Evolutionary conservation across 805 yeast genomes (phyloP), one percentile per base, ranked within the genome.

Genomic region (Grigorovia transvaalensis): DNA sequence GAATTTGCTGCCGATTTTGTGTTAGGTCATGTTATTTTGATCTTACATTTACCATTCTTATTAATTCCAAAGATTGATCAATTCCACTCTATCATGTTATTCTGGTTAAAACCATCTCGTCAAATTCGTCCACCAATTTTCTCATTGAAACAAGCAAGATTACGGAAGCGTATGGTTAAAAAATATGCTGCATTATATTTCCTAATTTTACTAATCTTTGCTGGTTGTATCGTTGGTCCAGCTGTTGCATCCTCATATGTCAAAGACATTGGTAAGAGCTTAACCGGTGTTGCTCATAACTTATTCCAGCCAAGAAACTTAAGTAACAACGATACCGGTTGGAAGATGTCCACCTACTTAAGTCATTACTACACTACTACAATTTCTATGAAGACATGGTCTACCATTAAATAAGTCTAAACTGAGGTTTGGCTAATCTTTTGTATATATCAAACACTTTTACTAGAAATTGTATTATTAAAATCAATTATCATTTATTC

Each of bases 101-200:
- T 93, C 84, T 93, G 99, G 99, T 84, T 95, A 74, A 87, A 88
- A 70, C 99, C 99, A 53, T 77, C 93, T 56, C 84, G 95, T 74
- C 96, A 89, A 75, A 90, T 93, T 66, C 86, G 98, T 73, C 97
- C 97, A 56, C 98, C 99, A 63, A 89, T 93, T 68, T 90, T 88
- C 74, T 88, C 98, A 18, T 76, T 91, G 74, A 93, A 93, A 74
- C 98, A 93, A 76, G 91, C 95, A 53, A 84, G 88, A 74, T 82
- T 90, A 71, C 85, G 99, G 72, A 88, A 85, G 85, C 84, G 99
- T 76, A 91, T 93, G 95, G 96, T 93, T 41, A 83, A 86, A 72
- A 89, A 88, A 73, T 93, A 93, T 77, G 82, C 95, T 56, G 71
- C 86, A 11, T 75, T 95, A 68, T 93, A 83, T 79, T 81, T 88